Evolutionary conservation across 768 basidiomycete genomes (phyloP), one percentile per base, ranked within the genome.

Genomic region (Candolleomyces aberdarensis): DNA sequence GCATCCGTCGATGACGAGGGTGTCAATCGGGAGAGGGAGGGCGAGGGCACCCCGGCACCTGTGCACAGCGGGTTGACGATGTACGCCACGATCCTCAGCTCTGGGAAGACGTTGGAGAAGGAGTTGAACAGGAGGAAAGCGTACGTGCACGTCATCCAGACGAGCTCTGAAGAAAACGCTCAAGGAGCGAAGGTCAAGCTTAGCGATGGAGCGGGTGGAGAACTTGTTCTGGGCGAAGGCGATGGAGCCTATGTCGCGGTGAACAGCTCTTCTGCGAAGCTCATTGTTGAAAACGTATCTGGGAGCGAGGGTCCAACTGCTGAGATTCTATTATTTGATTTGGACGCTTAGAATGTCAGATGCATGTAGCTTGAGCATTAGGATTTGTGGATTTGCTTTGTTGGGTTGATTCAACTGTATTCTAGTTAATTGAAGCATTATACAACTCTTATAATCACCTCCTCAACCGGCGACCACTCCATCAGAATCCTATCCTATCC

Each of bases 131-230:
- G 76, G 2, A 75, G 68, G 67, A 91, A 91, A 68, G 89, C 84
- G 3, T 96, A 96, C 69, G 73, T 96, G 20, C 96, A 98, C 64
- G 82, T 94, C 51, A 80, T 94, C 54, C 94, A 96, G 77, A 89
- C 82, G 5, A 87, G 86, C 29, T 94, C 94, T 3, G 96, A 91
- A 72, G 89, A 91, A 63, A 67, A 81, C 0, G 78, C 80, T 0
- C 67, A 73, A 1, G 93, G 92, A 0, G 86, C 84, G 0, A 74
- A 72, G 19, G 71, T 96, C 52, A 82, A 75, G 62, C 69, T 96
- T 13, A 66, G 57, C 3, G 76, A 72, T 1, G 76, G 73, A 17
- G 71, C 70, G 0, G 75, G 70, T 2, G 76, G 75, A 11, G 73
- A 82, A 60, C 60, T 85, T 3, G 85, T 81, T 43, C 72, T 96